These are phyloP conservation scores for Haematococcus lacustris DNA, from an alignment of 139 green algal genomes.

Conservation along the genomic window DNA sequence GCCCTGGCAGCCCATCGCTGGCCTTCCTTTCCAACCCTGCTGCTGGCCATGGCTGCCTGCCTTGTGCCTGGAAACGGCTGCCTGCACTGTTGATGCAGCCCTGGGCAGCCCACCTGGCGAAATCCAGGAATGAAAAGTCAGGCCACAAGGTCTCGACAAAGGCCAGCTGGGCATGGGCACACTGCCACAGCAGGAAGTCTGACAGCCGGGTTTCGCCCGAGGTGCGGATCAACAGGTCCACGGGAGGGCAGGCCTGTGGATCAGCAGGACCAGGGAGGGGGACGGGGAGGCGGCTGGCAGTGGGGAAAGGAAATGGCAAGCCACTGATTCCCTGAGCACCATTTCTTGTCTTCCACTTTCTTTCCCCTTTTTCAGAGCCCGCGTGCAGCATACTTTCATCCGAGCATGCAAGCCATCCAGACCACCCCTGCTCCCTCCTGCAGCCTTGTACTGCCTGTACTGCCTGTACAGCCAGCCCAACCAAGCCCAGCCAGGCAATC, in stretches of 20 bases:
- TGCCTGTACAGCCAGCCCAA: constrained; percentile 1
- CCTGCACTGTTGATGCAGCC: background rate
- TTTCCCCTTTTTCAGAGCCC: background rate
- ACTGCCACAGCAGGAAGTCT: constrained; percentile 88
- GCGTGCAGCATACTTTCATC: background rate
- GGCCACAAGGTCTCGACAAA: constrained; percentile 81
- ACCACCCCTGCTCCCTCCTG: background rate
- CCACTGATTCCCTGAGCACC: background rate
- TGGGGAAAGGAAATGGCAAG: background rate
- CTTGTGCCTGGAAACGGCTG: background rate
- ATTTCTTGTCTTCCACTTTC: background rate
- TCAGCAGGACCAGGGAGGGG: background rate
- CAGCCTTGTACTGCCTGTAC: background rate
- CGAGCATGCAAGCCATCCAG: background rate
- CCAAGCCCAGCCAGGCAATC: too few species aligned
- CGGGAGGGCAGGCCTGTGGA: background rate
- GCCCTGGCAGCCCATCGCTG: background rate
- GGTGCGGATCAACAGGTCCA: constrained; percentile 86
- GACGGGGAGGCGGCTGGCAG: too few species aligned
- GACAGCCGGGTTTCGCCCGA: constrained; percentile 80
- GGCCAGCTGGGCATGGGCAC: constrained; percentile 51
- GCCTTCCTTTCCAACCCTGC: background rate
- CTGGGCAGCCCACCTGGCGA: constrained; percentile 39
- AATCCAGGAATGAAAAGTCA: constrained; percentile 68
- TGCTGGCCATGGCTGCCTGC: background rate